Conservation (phyloP, 148 eudicot genomes). For the Euryodendron excelsum region DNA sequence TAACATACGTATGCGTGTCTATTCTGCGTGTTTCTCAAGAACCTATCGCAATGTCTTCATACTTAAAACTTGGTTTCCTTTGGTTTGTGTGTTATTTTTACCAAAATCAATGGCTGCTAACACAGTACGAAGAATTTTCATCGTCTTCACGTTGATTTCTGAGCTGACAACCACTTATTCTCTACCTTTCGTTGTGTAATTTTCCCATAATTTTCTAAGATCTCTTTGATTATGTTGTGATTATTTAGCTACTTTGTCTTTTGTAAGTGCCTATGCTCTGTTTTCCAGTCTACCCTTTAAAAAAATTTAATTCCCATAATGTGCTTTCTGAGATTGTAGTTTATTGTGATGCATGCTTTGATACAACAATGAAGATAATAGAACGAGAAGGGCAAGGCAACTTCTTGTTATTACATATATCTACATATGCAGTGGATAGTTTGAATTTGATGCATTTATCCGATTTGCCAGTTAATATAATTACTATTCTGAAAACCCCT, state of each 20-base stretch:
- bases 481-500: background rate
- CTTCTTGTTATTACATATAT: background rate
- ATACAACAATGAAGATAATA: background rate
- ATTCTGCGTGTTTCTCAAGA: no score
- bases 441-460: background rate
- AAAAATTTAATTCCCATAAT: no score
- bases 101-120: slow-evolving; percentile 12
- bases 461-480: background rate
- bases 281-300: no score
- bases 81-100: background rate
- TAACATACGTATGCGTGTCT: no score
- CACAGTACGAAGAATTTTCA: background rate
- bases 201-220: background rate
- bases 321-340: no score
- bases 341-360: background rate
- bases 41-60: background rate
- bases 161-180: slow-evolving; percentile 18
- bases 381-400: background rate
- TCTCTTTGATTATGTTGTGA: background rate
- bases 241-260: background rate
- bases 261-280: background rate
- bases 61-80: background rate
- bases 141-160: slow-evolving; percentile 10
- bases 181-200: slow-evolving; percentile 47
- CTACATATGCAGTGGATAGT: background rate